Base-by-base conservation (phyloP, 768 basidiomycete genomes). In the Phylloporus sp. region DNA sequence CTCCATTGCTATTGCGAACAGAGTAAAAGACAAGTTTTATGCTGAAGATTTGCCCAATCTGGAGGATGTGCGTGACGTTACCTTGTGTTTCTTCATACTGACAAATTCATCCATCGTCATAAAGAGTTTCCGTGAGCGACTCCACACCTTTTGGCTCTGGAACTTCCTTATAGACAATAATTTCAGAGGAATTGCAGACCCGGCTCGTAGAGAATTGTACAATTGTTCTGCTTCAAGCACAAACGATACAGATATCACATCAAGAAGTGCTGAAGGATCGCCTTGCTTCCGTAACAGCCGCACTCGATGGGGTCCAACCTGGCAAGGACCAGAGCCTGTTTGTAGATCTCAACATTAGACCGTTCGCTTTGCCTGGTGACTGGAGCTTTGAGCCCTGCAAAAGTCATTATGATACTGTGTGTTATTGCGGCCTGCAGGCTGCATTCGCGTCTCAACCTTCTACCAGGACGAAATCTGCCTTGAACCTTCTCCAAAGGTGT, bases 311-410 rank as follows among this genome's bases (percentile, higher is more conserved):
- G 24, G 73, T 91, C 9, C 70, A 83, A 52, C 69, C 81, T 13
- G 56, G 64, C 18, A 71, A 74, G 55, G 90, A 91, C 53, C 84
- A 90, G 59, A 72, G 69, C 38, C 67, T 90, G 24, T 92, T 84
- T 68, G 77, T 90, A 23, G 74, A 83, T 45, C 72, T 83, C 58
- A 91, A 92, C 59, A 62, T 79, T 28, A 72, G 83, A 27, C 73
- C 78, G 3, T 91, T 90, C 61, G 70, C 66, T 24, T 64, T 75
- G 10, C 87, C 90, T 9, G 58, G 55, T 10, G 82, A 89, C 58
- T 88, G 80, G 82, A 64, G 50, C 34, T 92, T 90, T 56, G 88
- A 91, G 60, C 84, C 88, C 13, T 87, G 84, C 51, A 52, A 74
- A 7, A 77, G 68, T 43, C 80, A 86, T 54, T 91, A 92, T 61